Percentiles rank a stretch among this genome's conserved stretches.
These are phyloP conservation scores for Pezicula rhizophila DNA, from an alignment of 2,329 filamentous ascomycete species.

Conservation along the genomic window DNA sequence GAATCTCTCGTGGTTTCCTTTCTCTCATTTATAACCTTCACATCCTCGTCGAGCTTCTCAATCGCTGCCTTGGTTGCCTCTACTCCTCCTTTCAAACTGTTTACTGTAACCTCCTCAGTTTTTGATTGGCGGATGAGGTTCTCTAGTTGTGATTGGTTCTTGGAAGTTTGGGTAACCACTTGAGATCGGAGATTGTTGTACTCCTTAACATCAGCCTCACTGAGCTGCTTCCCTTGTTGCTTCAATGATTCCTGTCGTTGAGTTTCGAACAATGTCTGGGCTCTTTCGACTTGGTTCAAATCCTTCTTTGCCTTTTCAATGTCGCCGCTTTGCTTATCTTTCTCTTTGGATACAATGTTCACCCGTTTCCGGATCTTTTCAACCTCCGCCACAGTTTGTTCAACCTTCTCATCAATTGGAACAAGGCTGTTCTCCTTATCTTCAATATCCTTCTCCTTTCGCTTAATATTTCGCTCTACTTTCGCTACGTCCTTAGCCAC, in stretches of 20 bases:
- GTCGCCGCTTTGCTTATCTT: slow-evolving; percentile 61
- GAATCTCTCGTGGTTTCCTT: slow-evolving; percentile 55
- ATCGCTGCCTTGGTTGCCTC: slow-evolving; percentile 70
- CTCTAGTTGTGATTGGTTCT: slow-evolving; percentile 76
- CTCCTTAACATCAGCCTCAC: slow-evolving; percentile 78
- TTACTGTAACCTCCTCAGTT: slow-evolving; percentile 85
- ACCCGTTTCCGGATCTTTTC: slow-evolving; percentile 63
- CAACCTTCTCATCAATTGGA: slow-evolving; percentile 87
- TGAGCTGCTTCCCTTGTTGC: slow-evolving; percentile 81
- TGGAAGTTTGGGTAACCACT: slow-evolving; percentile 74
- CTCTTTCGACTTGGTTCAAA: slow-evolving; percentile 78
- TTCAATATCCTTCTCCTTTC: slow-evolving; percentile 81
- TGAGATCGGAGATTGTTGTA: slow-evolving; percentile 81
- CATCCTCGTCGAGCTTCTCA: slow-evolving; percentile 67
- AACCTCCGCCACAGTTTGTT: slow-evolving; percentile 66
- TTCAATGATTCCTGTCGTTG: slow-evolving; percentile 81
- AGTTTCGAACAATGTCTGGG: slow-evolving; percentile 79
- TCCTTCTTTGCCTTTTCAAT: slow-evolving; percentile 75
- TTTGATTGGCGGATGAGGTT: slow-evolving; percentile 84
- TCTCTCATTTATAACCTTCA: slow-evolving; percentile 62
- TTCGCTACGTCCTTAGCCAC: slow-evolving; percentile 71
- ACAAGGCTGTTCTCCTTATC: slow-evolving; percentile 80
- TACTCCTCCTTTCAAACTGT: slow-evolving; percentile 82
- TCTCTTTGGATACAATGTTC: slow-evolving; percentile 67
- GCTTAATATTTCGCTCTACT: slow-evolving; percentile 78